Percentiles rank a stretch among this genome's conserved stretches.
Conservation (phyloP, 257 asterid species). For the Nicotiana sylvestris region DNA sequence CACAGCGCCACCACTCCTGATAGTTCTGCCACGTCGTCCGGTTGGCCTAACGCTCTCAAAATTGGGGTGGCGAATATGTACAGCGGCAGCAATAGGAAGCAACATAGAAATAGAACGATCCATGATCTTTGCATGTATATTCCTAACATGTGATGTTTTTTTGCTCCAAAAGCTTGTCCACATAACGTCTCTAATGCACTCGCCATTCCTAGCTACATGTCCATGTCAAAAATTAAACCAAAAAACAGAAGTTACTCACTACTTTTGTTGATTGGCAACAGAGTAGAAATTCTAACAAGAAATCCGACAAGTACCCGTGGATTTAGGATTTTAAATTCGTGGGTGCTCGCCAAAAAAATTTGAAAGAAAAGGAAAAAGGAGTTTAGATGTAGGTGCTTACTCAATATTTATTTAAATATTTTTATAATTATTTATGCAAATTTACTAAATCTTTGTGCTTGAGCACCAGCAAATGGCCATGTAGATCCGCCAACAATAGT, state of each 20-base stretch:
- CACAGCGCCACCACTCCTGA: constrained; percentile 24
- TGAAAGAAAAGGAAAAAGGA: too few species aligned
- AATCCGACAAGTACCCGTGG: too few species aligned
- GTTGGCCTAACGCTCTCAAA: constrained; percentile 27
- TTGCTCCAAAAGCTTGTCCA: constrained; percentile 42
- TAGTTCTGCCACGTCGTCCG: constrained; percentile 31
- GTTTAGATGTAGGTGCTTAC: too few species aligned
- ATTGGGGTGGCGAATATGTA: constrained; percentile 31
- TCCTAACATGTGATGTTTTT: constrained; percentile 26
- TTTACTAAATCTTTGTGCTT: too few species aligned
- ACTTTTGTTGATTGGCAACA: background rate
- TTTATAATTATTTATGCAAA: too few species aligned
- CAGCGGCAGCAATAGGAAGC: constrained; percentile 23
- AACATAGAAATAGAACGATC: constrained; percentile 22
- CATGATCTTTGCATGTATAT: constrained; percentile 34
- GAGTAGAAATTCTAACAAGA: background rate
- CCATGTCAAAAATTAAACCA: background rate
- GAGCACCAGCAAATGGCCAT: too few species aligned
- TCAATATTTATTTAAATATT: too few species aligned
- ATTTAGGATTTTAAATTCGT: too few species aligned
- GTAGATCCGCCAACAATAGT: too few species aligned
- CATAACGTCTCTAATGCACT: constrained; percentile 40
- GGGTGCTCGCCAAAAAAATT: too few species aligned
- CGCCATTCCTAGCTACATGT: constrained; percentile 36
- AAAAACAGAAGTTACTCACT: too few species aligned